Evolutionary conservation across 2,329 filamentous ascomycete species (phyloP).

Genomic region (Rhinocladiella similis): DNA sequence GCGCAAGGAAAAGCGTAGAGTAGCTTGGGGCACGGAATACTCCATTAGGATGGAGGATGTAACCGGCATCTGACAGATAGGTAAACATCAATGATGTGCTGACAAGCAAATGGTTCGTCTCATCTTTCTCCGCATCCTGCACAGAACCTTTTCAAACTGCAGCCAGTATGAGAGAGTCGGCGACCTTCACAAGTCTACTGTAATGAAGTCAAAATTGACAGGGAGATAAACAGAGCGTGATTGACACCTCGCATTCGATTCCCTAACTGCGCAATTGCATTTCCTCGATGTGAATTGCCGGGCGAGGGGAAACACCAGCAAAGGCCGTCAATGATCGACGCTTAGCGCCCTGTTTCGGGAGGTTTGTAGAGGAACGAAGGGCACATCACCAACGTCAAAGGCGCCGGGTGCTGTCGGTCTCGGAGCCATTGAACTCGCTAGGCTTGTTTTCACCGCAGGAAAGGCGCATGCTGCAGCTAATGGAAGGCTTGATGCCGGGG

Average conservation of each 20-base stretch:
- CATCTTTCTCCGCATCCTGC: neutral
- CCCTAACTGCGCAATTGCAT: neutral
- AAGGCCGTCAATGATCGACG: conserved; percentile 18
- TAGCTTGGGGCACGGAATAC: neutral
- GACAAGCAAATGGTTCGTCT: neutral
- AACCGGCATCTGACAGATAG: neutral
- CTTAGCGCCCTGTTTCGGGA: conserved; percentile 16
- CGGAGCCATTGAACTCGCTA: conserved; percentile 2
- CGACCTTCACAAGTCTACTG: too few relatives aligned
- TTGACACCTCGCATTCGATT: neutral
- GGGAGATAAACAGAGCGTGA: neutral
- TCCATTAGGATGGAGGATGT: neutral
- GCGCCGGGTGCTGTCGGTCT: neutral
- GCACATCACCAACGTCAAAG: conserved; percentile 12
- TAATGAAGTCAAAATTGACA: too few relatives aligned
- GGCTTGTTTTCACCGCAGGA: conserved; percentile 2
- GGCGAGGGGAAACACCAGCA: neutral
- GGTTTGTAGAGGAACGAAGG: conserved; percentile 1
- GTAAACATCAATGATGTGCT: conserved; percentile 17
- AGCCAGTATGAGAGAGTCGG: neutral
- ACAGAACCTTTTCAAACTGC: neutral
- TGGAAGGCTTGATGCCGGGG: conserved; percentile 12
- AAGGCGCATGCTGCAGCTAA: conserved; percentile 13
- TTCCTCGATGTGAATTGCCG: neutral
- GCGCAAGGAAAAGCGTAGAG: neutral